Evolutionary conservation across 1,284 basidiomycete species (phyloP).

Genomic region (Rhodotorula sp.): DNA sequence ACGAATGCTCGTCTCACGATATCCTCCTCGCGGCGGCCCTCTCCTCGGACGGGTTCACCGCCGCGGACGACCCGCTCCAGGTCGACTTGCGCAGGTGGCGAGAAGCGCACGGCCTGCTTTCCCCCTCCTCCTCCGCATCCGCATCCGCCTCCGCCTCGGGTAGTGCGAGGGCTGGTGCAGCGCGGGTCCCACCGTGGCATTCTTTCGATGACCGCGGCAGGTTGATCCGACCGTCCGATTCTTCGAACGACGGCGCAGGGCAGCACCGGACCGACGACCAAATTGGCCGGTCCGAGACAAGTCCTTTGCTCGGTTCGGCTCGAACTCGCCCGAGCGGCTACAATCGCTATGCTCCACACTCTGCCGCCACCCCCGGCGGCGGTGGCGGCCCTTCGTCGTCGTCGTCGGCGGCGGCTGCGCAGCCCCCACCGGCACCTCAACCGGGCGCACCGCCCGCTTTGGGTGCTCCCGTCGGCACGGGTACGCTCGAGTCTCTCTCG

Average conservation of each 20-base stretch:
- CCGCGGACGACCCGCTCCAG: not conserved
- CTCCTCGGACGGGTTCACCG: not conserved
- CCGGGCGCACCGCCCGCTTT: not conserved
- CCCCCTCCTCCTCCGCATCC: not conserved
- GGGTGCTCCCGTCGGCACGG: not conserved
- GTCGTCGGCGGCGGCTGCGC: not conserved
- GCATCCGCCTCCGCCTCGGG: not conserved
- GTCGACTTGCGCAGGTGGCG: slow-evolving; percentile 1
- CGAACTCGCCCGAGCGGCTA: not conserved
- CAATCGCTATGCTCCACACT: not conserved
- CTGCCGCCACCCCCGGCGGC: not conserved
- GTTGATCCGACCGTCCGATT: too few relatives aligned
- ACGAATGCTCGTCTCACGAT: not conserved
- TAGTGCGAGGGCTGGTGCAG: not conserved
- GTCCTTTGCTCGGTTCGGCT: not conserved
- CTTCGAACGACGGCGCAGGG: not conserved
- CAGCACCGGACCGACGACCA: too few relatives aligned
- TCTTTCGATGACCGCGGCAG: not conserved
- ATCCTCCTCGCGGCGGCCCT: too few relatives aligned
- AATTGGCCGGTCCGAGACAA: not conserved
- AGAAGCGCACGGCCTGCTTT: not conserved
- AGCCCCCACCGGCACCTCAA: not conserved
- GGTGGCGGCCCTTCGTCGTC: not conserved
- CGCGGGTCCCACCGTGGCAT: not conserved
- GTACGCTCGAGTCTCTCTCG: not conserved